phyloP scores from a whole-genome alignment of 352 stramenopile species.

The Pythium insidiosum region DNA sequence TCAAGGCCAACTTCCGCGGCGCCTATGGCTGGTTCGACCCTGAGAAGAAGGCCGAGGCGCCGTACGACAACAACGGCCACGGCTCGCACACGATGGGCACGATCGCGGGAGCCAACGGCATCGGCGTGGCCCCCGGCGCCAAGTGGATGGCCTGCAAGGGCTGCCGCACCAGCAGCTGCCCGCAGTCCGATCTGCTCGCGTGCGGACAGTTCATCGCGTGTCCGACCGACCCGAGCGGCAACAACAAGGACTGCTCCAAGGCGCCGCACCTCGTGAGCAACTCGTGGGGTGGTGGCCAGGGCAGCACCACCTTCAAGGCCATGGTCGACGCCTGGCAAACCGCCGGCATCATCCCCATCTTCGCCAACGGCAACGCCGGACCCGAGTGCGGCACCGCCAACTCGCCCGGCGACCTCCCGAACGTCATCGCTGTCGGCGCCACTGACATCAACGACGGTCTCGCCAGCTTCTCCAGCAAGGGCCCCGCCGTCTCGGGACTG shows the following conservation, averaged over 20 bases:
- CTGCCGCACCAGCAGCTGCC: background rate
- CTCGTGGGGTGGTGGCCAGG: constrained; percentile 6
- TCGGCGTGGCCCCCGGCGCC: background rate
- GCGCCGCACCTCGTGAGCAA: constrained; percentile 8
- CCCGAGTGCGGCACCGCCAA: constrained; percentile 15
- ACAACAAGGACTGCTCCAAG: constrained; percentile 5
- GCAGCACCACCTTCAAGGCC: constrained; percentile 5
- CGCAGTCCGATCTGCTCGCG: background rate
- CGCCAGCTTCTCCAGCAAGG: constrained; percentile 10
- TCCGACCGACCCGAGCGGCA: background rate
- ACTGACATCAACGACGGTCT: constrained; percentile 10
- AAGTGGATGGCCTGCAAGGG: background rate
- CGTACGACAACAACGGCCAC: background rate
- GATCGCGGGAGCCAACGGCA: background rate
- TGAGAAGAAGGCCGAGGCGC: background rate
- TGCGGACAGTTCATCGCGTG: background rate
- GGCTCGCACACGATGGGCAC: background rate
- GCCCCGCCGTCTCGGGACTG: constrained; percentile 3
- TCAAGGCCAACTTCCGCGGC: background rate
- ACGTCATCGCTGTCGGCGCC: constrained; percentile 19
- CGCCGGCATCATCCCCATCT: constrained; percentile 17
- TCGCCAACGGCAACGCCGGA: constrained; percentile 12
- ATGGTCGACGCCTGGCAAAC: constrained; percentile 11
- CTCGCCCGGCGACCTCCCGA: constrained; percentile 19
- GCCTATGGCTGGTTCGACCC: background rate